Percentiles rank a stretch among this genome's conserved stretches.
Conservation (phyloP, 2,329 filamentous ascomycete species). For the Ophiostoma tasmaniense region DNA sequence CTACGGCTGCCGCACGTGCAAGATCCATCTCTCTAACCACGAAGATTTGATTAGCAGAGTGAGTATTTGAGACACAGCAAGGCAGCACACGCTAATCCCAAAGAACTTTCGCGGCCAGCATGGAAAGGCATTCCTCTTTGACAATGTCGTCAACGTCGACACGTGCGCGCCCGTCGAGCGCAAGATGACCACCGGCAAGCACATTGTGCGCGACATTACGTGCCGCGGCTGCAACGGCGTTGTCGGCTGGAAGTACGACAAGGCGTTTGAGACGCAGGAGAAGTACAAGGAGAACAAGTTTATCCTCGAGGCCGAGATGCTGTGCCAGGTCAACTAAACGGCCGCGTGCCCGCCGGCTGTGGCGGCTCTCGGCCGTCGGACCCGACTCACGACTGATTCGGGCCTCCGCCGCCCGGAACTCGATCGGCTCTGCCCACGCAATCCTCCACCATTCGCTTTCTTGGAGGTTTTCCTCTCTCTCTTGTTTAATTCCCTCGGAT, state of each 20-base stretch:
- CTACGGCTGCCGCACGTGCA: constrained; percentile 90
- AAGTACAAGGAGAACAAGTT: constrained; percentile 99
- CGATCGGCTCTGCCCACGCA: background rate
- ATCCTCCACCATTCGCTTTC: background rate
- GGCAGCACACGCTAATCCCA: background rate
- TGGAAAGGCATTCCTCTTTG: constrained; percentile 96
- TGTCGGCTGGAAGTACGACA: constrained; percentile 98
- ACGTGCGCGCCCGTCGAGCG: constrained; percentile 80
- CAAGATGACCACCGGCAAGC: constrained; percentile 94
- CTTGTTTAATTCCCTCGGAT: background rate
- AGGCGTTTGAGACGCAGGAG: constrained; percentile 82
- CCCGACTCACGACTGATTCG: background rate
- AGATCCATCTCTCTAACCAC: constrained; percentile 88
- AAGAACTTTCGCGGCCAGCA: constrained; percentile 99
- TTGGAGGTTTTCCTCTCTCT: background rate
- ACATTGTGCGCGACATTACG: constrained; percentile 86
- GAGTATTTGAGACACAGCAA: constrained; percentile 18
- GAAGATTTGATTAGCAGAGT: constrained; percentile 94
- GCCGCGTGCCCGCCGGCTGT: no score
- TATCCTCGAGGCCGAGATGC: constrained; percentile 84
- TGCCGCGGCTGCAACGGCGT: constrained; percentile 87
- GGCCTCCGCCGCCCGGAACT: background rate
- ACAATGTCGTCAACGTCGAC: constrained; percentile 84
- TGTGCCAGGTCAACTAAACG: constrained; percentile 64
- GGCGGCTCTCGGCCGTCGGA: background rate